phyloP scores from a whole-genome alignment of 441 rosid genomes.

The Pelargonium myrrhifolium region DNA sequence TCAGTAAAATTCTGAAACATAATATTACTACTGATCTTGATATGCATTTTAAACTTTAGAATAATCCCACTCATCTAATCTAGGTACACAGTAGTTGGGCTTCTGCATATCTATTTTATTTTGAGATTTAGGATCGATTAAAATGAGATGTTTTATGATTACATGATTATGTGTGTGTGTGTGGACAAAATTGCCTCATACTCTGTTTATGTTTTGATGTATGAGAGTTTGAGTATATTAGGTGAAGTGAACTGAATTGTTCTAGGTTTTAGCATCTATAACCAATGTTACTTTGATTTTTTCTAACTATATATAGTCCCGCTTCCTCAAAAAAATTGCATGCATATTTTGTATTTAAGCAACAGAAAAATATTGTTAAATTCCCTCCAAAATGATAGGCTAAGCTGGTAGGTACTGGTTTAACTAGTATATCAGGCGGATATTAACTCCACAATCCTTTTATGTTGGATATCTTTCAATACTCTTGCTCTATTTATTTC shows the following conservation, averaged over 20 bases:
- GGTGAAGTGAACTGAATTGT: background rate
- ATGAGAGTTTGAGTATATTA: background rate
- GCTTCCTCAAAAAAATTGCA: background rate
- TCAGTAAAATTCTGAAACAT: background rate
- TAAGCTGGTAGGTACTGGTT: no score
- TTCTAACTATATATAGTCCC: background rate
- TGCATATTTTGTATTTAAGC: no score
- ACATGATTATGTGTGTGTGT: background rate
- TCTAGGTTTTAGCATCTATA: background rate
- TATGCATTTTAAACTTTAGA: background rate
- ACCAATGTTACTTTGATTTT: background rate
- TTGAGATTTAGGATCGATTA: background rate
- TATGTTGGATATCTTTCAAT: no score
- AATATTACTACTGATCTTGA: background rate
- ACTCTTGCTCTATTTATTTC: background rate
- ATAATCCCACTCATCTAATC: background rate
- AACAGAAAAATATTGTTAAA: background rate
- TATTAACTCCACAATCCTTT: no score
- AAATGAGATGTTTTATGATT: background rate
- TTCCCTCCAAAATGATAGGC: no score
- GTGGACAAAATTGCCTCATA: background rate
- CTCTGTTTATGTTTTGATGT: background rate
- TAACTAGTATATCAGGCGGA: no score
- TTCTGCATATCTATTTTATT: background rate
- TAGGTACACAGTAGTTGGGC: background rate